These are phyloP conservation scores for Boletus subcaerulescens DNA, from an alignment of 768 basidiomycete genomes.

Conservation along the genomic window DNA sequence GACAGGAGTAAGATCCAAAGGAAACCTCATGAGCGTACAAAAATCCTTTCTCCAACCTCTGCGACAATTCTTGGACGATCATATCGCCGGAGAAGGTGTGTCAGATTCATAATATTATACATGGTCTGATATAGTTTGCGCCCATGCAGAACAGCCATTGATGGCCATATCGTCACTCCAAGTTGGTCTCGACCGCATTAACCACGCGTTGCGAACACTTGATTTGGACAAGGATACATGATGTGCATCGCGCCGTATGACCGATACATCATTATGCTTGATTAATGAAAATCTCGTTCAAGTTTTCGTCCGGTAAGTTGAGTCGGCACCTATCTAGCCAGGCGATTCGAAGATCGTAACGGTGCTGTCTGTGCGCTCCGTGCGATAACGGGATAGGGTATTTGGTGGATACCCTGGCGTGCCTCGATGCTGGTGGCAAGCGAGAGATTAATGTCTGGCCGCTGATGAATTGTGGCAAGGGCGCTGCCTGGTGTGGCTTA, in stretches of 20 bases:
- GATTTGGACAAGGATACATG: neutral
- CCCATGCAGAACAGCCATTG: constrained; percentile 23
- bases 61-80: constrained; percentile 34
- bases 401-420: neutral
- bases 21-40: constrained; percentile 44
- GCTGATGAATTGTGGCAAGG: neutral
- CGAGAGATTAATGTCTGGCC: neutral
- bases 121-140: neutral
- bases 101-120: neutral
- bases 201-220: constrained; percentile 34
- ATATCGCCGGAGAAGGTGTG: constrained; percentile 33
- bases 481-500: neutral
- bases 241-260: neutral
- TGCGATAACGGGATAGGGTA: neutral
- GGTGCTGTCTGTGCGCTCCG: neutral
- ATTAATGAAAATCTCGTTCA: constrained; percentile 13
- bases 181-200: constrained; percentile 49
- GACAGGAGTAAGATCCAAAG: constrained; percentile 51
- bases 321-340: neutral
- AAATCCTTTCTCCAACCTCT: constrained; percentile 45
- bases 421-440: neutral
- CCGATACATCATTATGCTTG: neutral
- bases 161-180: constrained; percentile 39
- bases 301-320: neutral
- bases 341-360: neutral